phyloP scores from a whole-genome alignment of 2,329 filamentous ascomycete species.

The Neocatenulostroma microsporum region DNA sequence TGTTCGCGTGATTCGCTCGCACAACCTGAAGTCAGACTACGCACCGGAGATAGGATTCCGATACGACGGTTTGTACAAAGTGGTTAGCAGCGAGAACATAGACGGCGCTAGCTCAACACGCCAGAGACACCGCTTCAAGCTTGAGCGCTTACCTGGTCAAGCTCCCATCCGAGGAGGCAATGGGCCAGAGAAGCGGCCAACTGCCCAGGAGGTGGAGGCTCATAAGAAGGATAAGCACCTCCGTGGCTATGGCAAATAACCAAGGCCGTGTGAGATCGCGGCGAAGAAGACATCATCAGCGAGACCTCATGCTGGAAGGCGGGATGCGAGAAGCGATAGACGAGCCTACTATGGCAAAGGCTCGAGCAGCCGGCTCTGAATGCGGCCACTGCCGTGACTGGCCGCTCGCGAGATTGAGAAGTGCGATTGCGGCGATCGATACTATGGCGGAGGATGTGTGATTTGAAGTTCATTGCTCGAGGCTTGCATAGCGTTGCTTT shows the following conservation, averaged over 20 bases:
- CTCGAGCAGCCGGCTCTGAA: too few relatives aligned
- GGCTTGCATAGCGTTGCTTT: not conserved
- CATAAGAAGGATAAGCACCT: conserved; percentile 16
- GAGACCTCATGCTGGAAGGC: too few relatives aligned
- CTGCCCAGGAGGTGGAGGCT: conserved; percentile 30
- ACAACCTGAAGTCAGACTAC: conserved; percentile 35
- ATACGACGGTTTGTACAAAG: conserved; percentile 51
- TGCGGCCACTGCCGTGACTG: too few relatives aligned
- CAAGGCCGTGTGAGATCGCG: too few relatives aligned
- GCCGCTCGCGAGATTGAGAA: too few relatives aligned
- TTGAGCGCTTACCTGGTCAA: conserved; percentile 39
- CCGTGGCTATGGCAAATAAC: too few relatives aligned
- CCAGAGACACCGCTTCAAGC: conserved; percentile 42
- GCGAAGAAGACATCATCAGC: too few relatives aligned
- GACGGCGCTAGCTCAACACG: conserved; percentile 33
- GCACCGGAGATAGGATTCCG: conserved; percentile 44
- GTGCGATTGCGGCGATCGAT: too few relatives aligned
- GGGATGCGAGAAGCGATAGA: too few relatives aligned
- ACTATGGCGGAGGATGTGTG: too few relatives aligned
- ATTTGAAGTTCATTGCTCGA: too few relatives aligned
- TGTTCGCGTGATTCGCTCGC: conserved; percentile 46
- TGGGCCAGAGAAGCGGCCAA: conserved; percentile 37
- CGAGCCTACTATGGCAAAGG: too few relatives aligned
- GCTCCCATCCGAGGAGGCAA: conserved; percentile 38
- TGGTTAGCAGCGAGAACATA: conserved; percentile 33